Evolutionary conservation across 768 basidiomycete species (phyloP).

Genomic region (Panellus pusillus): DNA sequence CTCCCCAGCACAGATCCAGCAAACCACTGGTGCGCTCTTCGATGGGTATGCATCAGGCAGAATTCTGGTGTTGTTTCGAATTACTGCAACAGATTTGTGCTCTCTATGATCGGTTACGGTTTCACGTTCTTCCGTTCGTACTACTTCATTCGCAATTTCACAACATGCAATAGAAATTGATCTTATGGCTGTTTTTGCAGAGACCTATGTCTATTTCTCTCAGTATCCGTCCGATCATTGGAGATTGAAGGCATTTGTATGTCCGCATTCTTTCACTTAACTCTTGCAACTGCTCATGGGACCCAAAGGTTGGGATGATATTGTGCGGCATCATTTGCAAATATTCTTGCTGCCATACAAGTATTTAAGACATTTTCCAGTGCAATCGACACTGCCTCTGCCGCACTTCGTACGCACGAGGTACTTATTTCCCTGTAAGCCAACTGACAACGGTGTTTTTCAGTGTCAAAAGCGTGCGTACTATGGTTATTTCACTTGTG

Average conservation of each 20-base stretch:
- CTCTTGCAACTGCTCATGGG: background rate
- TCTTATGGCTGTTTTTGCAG: background rate
- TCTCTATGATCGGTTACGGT: conserved; percentile 2
- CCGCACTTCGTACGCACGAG: background rate
- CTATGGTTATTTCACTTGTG: too few relatives aligned
- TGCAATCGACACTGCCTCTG: background rate
- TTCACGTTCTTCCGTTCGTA: conserved; percentile 4
- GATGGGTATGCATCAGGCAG: background rate
- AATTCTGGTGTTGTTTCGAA: too few relatives aligned
- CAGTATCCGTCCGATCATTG: background rate
- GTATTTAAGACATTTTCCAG: background rate
- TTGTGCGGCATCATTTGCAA: background rate
- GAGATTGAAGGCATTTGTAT: background rate
- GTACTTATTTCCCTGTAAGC: too few relatives aligned
- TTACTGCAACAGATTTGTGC: background rate
- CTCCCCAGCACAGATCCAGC: background rate
- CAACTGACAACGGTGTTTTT: too few relatives aligned
- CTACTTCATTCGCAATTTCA: background rate
- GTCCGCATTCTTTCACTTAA: background rate
- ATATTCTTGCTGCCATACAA: too few relatives aligned
- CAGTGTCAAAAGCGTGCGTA: conserved; percentile 1
- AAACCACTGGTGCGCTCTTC: conserved; percentile 1
- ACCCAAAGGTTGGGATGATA: background rate
- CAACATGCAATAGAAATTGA: too few relatives aligned
- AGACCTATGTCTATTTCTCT: conserved; percentile 2